Conservation (phyloP, 805 yeast genomes). For the Scheffersomyces ergatensis region DNA sequence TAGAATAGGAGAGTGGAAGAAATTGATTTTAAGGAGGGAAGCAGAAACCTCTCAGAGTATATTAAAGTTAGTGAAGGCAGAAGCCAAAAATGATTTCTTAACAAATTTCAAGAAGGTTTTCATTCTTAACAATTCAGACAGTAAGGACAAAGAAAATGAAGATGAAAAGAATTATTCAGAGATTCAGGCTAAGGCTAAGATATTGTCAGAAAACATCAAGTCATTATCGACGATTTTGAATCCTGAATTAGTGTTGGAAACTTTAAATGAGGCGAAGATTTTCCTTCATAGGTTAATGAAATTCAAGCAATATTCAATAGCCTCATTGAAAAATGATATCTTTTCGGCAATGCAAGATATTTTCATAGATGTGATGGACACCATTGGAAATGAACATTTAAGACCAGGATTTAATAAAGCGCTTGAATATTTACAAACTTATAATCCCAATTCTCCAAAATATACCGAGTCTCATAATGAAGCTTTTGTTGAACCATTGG, state of each 20-base stretch:
- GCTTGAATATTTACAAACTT: slow-evolving; percentile 61
- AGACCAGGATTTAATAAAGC: slow-evolving; percentile 84
- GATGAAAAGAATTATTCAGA: slow-evolving; percentile 45
- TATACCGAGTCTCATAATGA: slow-evolving; percentile 23
- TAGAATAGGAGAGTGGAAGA: slow-evolving; percentile 31
- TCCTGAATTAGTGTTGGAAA: slow-evolving; percentile 71
- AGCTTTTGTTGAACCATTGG: slow-evolving; percentile 73
- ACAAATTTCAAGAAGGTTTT: slow-evolving; percentile 66
- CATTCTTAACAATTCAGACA: slow-evolving; percentile 26
- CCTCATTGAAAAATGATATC: slow-evolving; percentile 28
- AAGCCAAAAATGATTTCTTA: slow-evolving; percentile 56
- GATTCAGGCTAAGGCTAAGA: slow-evolving; percentile 76
- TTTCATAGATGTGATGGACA: slow-evolving; percentile 62
- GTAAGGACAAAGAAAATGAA: slow-evolving; percentile 9
- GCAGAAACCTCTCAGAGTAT: slow-evolving; percentile 46
- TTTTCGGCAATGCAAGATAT: slow-evolving; percentile 52
- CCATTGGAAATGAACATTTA: slow-evolving; percentile 73
- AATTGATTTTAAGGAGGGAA: slow-evolving; percentile 40
- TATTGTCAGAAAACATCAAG: slow-evolving; percentile 70
- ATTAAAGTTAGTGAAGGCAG: slow-evolving; percentile 47
- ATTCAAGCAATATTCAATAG: slow-evolving; percentile 32
- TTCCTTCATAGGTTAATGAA: slow-evolving; percentile 57
- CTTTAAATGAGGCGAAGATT: slow-evolving; percentile 65
- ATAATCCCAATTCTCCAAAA: slow-evolving; percentile 53
- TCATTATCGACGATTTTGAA: slow-evolving; percentile 68